Evolutionary conservation across 129 eudicot species (phyloP), one percentile per base, ranked within the genome.

Genomic region (Centella asiatica): DNA sequence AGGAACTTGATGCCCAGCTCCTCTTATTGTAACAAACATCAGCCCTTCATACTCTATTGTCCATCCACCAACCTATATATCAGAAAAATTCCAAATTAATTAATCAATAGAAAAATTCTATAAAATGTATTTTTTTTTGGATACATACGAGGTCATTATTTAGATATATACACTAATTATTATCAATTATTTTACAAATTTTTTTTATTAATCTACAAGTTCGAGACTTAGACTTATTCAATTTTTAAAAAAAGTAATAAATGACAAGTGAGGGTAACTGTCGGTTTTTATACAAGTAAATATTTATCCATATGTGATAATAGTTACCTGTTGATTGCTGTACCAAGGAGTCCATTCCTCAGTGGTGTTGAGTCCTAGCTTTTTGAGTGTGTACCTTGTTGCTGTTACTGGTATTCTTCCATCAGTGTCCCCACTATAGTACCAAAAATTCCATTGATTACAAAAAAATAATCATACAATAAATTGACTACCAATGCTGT

Each of bases 1-100:
- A 0, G 96, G 96, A 69, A 87, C 99, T 80, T 87, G 82, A 66
- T 92, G 99, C 32, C 99, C 99, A 0, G 99, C 99, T 62, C 95
- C 97, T 73, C 97, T 79, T 4, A 86, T 20, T 11, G 89, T 90
- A 37, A 86, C 95, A 72, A 76, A 90, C 71, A 67, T 80, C 63
- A 90, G 67, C 3, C 95, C 97, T 17, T 86, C 76, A 26, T 90
- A 90, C 57, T 60, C 68, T 10, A 90, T 62, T 45, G 89, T 78
- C 97, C 97, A 90, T 24, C 97, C 97, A 4, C 94, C 97, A 58
- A 89, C 95, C 97, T 88, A 25, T 10, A 56, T 5, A 28, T 28
- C 15, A 13, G 11, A 24, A 23, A 54, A 7, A 44, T 5, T 26
- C 20, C 13, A 5, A 23, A 3, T 7, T n/a, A 49, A n/a, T n/a